These are phyloP conservation scores for Papiliotrema flavescens DNA, from an alignment of 1,284 basidiomycete genomes.

Conservation along the genomic window DNA sequence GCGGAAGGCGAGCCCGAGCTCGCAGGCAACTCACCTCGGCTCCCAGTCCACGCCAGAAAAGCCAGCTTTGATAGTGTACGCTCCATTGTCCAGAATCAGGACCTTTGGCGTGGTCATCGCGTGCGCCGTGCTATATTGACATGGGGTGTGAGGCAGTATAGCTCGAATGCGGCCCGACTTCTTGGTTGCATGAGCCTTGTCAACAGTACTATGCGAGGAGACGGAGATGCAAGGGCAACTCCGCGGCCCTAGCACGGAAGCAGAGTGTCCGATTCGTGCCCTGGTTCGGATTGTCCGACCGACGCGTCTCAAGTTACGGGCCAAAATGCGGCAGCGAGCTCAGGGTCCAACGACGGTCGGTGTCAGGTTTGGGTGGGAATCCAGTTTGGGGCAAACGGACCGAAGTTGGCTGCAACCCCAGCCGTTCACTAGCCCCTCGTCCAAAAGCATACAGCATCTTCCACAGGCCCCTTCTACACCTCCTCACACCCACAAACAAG, in stretches of 20 bases:
- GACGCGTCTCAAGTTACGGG: background rate
- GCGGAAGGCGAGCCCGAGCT: background rate
- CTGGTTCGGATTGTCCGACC: background rate
- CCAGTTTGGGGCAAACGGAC: background rate
- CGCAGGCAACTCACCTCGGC: constrained; percentile 40
- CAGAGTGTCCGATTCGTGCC: background rate
- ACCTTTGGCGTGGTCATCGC: constrained; percentile 52
- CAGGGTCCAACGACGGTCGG: background rate
- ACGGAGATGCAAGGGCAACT: background rate
- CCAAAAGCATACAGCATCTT: background rate
- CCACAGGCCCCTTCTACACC: background rate
- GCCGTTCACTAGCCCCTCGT: too few species aligned
- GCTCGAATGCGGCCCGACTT: too few species aligned
- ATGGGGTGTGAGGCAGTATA: too few species aligned
- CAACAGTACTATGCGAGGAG: background rate
- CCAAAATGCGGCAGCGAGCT: background rate
- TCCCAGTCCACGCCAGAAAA: constrained; percentile 46
- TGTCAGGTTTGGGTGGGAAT: too few species aligned
- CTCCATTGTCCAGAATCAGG: constrained; percentile 81
- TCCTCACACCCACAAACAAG: background rate
- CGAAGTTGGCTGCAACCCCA: too few species aligned
- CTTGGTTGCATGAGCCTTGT: too few species aligned
- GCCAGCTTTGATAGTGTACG: constrained; percentile 73
- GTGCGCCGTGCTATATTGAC: background rate
- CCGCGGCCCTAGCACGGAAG: background rate